Percentiles rank a stretch among this genome's conserved stretches.
Evolutionary conservation across 2,329 filamentous ascomycete genomes (phyloP).

Genomic region (Pestalotiopsis sp.): DNA sequence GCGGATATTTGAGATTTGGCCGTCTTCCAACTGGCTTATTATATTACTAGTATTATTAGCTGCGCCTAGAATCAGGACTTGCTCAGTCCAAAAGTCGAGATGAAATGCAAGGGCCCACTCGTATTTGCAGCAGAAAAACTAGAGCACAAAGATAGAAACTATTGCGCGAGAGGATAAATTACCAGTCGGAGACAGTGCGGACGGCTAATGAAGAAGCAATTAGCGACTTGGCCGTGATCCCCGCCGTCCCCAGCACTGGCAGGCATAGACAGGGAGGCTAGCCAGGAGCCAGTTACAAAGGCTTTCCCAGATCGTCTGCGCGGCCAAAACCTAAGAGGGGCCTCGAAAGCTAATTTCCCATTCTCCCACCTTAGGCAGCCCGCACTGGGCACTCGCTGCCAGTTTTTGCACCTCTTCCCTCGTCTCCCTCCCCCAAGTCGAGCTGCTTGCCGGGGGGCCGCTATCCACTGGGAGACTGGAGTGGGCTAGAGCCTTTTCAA

Average conservation of each 20-base stretch:
- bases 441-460: neutral
- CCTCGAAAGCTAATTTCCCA: conserved; percentile 8
- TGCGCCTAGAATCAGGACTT: neutral
- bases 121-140: neutral
- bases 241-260: neutral
- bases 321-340: neutral
- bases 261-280: neutral
- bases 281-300: neutral
- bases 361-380: neutral
- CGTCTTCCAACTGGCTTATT: neutral
- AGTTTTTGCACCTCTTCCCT: neutral
- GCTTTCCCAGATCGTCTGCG: conserved; percentile 6
- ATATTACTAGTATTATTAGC: neutral
- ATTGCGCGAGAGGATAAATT: conserved; percentile 1
- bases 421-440: neutral
- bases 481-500: neutral
- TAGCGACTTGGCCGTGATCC: neutral
- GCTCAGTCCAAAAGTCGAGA: neutral
- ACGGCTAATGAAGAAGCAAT: conserved; percentile 9
- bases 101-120: neutral
- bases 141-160: neutral
- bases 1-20: neutral
- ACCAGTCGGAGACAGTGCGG: conserved; percentile 3
- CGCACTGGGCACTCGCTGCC: conserved; percentile 3
- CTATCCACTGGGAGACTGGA: neutral